Conservation (phyloP, 371 early-diverging fungal species). For the Mucor irregularis region DNA sequence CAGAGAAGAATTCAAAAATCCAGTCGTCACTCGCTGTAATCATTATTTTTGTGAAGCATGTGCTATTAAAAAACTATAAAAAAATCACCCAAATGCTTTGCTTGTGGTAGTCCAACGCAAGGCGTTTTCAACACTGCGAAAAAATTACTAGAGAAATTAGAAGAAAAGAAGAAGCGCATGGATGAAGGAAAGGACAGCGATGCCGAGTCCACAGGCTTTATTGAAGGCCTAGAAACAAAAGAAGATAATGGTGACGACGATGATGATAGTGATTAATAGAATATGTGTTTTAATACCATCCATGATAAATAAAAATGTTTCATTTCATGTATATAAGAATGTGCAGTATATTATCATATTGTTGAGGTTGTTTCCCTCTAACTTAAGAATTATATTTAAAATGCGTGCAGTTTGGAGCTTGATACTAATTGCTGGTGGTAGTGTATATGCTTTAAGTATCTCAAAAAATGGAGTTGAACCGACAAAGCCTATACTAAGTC, state of each 20-base stretch:
- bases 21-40: conserved; percentile 90
- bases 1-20: conserved; percentile 79
- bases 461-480: too few relatives aligned
- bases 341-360: too few relatives aligned
- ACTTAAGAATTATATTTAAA: too few relatives aligned
- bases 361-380: too few relatives aligned
- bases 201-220: conserved; percentile 24
- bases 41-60: conserved; percentile 98
- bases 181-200: conserved; percentile 38
- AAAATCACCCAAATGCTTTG: conserved; percentile 90
- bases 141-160: conserved; percentile 70
- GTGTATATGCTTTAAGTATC: too few relatives aligned
- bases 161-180: conserved; percentile 42
- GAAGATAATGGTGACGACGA: conserved; percentile 14
- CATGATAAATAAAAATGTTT: too few relatives aligned
- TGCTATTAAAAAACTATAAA: conserved; percentile 74
- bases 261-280: not conserved
- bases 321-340: too few relatives aligned
- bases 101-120: conserved; percentile 81
- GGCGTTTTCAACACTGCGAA: conserved; percentile 89
- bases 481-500: too few relatives aligned
- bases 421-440: too few relatives aligned
- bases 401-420: too few relatives aligned
- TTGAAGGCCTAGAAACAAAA: conserved; percentile 37
- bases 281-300: not conserved